Percentiles rank a stretch among this genome's conserved stretches.
Conservation (phyloP, 768 basidiomycete species). For the Lanmaoa rubissima region DNA sequence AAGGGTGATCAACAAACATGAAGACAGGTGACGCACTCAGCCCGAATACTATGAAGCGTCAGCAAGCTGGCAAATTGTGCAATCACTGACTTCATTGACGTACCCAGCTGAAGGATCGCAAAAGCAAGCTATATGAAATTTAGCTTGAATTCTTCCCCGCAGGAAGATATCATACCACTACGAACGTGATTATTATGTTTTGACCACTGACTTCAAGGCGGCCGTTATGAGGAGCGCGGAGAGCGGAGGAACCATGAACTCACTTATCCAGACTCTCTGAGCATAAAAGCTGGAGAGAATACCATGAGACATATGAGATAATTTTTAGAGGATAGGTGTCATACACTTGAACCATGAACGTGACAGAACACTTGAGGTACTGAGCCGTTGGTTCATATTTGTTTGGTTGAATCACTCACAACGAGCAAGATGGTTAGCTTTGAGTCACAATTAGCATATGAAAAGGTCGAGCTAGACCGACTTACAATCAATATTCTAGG, state of each 20-base stretch:
- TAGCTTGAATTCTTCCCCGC: not conserved
- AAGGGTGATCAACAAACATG: not conserved
- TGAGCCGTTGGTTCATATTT: not conserved
- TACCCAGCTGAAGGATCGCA: constrained; percentile 10
- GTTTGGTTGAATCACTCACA: not conserved
- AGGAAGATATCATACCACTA: constrained; percentile 12
- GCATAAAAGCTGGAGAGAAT: constrained; percentile 17
- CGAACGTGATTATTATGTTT: constrained; percentile 7
- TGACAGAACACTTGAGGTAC: constrained; percentile 5
- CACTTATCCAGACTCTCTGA: constrained; percentile 25
- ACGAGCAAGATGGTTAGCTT: not conserved
- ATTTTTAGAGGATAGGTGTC: not conserved
- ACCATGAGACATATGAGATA: not conserved
- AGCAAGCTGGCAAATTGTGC: not conserved
- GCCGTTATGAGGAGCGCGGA: not conserved
- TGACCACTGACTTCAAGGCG: constrained; percentile 11
- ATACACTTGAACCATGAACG: constrained; percentile 19
- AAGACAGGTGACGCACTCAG: not conserved
- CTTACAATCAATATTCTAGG: constrained; percentile 1
- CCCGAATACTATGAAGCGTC: constrained; percentile 7
- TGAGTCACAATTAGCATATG: not conserved
- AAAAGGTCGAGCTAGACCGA: not conserved
- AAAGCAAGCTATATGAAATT: not conserved
- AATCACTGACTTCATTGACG: not conserved
- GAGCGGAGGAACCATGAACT: not conserved